Evolutionary conservation across 1,284 basidiomycete species (phyloP).

Genomic region (Ustilago hordei): DNA sequence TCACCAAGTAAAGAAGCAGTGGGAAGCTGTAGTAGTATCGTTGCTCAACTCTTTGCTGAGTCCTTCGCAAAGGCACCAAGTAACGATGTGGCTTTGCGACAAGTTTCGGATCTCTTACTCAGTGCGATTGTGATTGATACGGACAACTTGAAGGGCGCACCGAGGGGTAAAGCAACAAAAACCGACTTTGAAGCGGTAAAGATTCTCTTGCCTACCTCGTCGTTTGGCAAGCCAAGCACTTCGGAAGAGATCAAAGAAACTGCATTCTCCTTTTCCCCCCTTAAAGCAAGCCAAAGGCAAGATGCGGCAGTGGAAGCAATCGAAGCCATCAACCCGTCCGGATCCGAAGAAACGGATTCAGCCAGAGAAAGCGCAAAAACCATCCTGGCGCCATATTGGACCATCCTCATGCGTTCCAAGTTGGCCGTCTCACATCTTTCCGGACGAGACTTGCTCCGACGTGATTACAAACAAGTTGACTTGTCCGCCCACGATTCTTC

Average conservation of each 20-base stretch:
- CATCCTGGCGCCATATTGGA: conserved; percentile 71
- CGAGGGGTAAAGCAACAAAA: conserved; percentile 54
- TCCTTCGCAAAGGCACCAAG: conserved; percentile 25
- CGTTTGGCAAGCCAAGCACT: conserved; percentile 39
- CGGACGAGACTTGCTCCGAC: conserved; percentile 81
- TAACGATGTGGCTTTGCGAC: conserved; percentile 24
- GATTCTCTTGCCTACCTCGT: conserved; percentile 50
- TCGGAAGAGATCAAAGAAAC: conserved; percentile 25
- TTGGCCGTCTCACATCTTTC: conserved; percentile 77
- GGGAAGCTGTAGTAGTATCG: conserved; percentile 52
- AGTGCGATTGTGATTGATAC: conserved; percentile 71
- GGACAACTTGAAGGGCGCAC: conserved; percentile 59
- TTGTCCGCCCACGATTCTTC: conserved; percentile 10
- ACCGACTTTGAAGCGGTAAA: conserved; percentile 52
- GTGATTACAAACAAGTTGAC: conserved; percentile 84
- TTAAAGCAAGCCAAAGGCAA: conserved; percentile 7
- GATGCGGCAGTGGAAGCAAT: conserved; percentile 22
- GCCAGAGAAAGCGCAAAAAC: conserved; percentile 38
- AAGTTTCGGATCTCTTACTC: conserved; percentile 59
- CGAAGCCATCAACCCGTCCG: conserved; percentile 34
- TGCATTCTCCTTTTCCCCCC: conserved; percentile 31
- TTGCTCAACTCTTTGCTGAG: conserved; percentile 50
- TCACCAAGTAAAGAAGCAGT: conserved; percentile 55
- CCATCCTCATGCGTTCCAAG: conserved; percentile 77
- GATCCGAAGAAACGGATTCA: conserved; percentile 33